Conservation (phyloP, 306 rosid genomes). For the Quercus variabilis region DNA sequence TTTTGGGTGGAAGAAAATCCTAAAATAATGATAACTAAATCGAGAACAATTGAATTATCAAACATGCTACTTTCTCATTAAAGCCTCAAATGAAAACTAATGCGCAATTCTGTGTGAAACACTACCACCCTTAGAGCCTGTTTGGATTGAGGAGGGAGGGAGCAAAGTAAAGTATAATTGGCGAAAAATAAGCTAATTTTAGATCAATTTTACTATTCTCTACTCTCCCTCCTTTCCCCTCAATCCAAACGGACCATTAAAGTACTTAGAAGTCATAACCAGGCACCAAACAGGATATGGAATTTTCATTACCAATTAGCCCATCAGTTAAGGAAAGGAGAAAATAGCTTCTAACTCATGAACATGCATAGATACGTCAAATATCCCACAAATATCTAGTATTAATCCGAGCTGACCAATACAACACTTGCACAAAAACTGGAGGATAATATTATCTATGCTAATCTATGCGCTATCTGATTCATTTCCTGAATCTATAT, state of each 20-base stretch:
- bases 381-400: background rate
- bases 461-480: conserved; percentile 54
- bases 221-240: fast-evolving
- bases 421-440: background rate
- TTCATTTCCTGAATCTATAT: conserved; percentile 83
- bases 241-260: no score
- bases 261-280: background rate
- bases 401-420: background rate
- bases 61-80: no score
- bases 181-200: no score
- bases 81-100: no score
- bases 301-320: background rate
- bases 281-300: background rate
- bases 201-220: fast-evolving
- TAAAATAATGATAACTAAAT: no score
- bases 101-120: no score
- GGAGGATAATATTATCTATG: background rate
- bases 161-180: fast-evolving
- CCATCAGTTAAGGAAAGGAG: background rate
- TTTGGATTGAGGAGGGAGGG: no score
- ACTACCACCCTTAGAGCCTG: no score
- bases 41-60: no score
- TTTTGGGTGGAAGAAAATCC: no score
- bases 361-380: background rate
- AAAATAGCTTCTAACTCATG: background rate